Evolutionary conservation across 306 rosid genomes (phyloP).

Genomic region (Cucurbita argyrosperma): DNA sequence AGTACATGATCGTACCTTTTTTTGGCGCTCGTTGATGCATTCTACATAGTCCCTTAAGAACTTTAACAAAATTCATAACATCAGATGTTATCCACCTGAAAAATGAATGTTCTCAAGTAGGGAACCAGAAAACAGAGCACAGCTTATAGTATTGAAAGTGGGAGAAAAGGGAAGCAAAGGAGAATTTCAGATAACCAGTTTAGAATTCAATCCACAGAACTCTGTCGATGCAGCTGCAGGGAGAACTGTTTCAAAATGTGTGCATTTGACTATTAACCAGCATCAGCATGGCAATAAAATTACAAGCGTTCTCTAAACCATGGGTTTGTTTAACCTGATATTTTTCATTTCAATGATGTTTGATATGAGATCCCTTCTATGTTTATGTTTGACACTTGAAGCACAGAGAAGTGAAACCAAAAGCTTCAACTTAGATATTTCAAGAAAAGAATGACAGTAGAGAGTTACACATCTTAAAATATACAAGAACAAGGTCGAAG

Average conservation of each 20-base stretch:
- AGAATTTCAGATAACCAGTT: background rate
- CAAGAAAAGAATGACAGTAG: background rate
- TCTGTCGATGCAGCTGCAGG: background rate
- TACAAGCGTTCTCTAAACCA: background rate
- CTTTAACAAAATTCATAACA: background rate
- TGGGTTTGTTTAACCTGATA: background rate
- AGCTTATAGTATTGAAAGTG: background rate
- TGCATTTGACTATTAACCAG: background rate
- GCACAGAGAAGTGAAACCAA: background rate
- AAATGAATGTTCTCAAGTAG: background rate
- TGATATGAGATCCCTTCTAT: background rate
- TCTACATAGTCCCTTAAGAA: background rate
- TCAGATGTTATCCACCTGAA: background rate
- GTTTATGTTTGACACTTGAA: background rate
- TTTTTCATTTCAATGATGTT: background rate
- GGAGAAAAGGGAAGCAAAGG: background rate
- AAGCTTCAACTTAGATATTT: background rate
- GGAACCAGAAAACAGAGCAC: background rate
- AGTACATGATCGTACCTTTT: background rate
- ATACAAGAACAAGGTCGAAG: background rate
- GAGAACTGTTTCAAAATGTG: background rate
- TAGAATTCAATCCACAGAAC: background rate
- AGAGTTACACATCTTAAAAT: background rate
- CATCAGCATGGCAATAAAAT: background rate
- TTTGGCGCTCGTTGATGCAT: background rate